These are phyloP conservation scores for Chrysoporthe cubensis DNA, from an alignment of 2,329 filamentous ascomycete species.

Conservation along the genomic window DNA sequence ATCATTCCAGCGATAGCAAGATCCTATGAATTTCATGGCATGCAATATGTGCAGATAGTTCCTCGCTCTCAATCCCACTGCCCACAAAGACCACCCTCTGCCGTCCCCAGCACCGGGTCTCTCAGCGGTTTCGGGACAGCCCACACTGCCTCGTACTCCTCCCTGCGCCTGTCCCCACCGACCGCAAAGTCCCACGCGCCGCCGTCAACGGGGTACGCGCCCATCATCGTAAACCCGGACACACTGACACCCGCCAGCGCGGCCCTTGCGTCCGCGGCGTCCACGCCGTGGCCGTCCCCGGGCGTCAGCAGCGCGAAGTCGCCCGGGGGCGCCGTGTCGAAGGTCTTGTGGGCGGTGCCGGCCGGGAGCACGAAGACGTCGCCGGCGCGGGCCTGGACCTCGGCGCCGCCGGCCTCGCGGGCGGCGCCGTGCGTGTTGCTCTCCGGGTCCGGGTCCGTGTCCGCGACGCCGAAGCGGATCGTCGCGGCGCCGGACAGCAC, in stretches of 20 bases:
- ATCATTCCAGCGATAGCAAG: background rate
- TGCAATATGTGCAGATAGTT: background rate
- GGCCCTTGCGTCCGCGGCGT: constrained; percentile 37
- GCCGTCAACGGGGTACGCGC: constrained; percentile 54
- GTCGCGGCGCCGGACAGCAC: constrained; percentile 54
- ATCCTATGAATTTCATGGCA: background rate
- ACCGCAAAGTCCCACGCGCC: constrained; percentile 54
- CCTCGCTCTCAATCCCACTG: constrained; percentile 17
- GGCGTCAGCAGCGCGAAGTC: constrained; percentile 49
- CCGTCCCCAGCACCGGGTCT: constrained; percentile 52
- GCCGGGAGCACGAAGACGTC: constrained; percentile 64
- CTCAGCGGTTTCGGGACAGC: constrained; percentile 45
- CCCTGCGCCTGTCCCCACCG: constrained; percentile 49
- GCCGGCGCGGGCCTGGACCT: constrained; percentile 51
- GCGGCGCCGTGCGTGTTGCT: constrained; percentile 42
- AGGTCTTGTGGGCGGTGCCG: constrained; percentile 58
- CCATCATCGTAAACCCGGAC: constrained; percentile 59
- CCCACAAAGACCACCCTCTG: constrained; percentile 20
- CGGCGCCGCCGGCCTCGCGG: constrained; percentile 52
- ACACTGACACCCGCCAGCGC: constrained; percentile 43
- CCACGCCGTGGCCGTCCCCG: constrained; percentile 43
- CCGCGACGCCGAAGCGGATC: constrained; percentile 58
- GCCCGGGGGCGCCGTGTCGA: constrained; percentile 42
- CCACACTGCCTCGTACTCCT: constrained; percentile 50
- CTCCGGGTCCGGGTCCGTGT: constrained; percentile 42